These are phyloP conservation scores for Ceratorhiza oryzae-sativae DNA, from an alignment of 1,284 basidiomycete genomes.

Conservation along the genomic window DNA sequence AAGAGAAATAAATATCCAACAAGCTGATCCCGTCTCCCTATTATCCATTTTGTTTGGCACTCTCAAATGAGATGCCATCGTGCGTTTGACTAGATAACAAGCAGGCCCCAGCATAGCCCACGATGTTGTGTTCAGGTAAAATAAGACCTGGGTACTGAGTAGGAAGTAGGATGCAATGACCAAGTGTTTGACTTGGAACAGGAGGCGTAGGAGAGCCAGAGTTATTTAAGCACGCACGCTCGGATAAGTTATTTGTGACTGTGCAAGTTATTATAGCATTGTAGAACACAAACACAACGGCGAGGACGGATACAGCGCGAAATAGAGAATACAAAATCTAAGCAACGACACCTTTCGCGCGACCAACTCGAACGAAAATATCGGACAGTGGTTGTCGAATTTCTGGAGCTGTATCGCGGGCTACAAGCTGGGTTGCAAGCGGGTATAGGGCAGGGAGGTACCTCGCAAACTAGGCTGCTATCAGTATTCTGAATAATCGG, in stretches of 20 bases:
- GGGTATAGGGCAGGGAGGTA: slow-evolving; percentile 90
- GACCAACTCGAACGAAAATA: slow-evolving; percentile 80
- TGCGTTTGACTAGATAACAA: no score
- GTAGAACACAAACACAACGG: slow-evolving; percentile 20
- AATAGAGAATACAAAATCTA: slow-evolving; percentile 34
- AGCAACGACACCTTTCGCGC: slow-evolving; percentile 48
- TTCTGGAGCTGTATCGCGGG: slow-evolving; percentile 80
- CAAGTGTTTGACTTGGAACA: no score
- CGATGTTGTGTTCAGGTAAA: no score
- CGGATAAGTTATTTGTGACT: not conserved
- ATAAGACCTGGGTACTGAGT: no score
- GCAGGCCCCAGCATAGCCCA: no score
- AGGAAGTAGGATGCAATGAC: no score
- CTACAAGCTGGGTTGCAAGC: slow-evolving; percentile 79
- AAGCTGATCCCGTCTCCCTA: no score
- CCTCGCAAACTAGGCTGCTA: slow-evolving; percentile 68
- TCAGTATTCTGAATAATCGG: slow-evolving; percentile 46
- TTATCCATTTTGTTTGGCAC: no score
- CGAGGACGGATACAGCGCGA: slow-evolving; percentile 22
- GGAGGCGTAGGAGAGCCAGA: no score
- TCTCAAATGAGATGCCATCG: no score
- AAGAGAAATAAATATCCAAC: no score
- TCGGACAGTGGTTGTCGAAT: slow-evolving; percentile 78
- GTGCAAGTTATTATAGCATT: slow-evolving; percentile 35
- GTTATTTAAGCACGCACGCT: no score